Conservation (phyloP, 2,329 filamentous ascomycete species). For the Fusarium bulbicola region DNA sequence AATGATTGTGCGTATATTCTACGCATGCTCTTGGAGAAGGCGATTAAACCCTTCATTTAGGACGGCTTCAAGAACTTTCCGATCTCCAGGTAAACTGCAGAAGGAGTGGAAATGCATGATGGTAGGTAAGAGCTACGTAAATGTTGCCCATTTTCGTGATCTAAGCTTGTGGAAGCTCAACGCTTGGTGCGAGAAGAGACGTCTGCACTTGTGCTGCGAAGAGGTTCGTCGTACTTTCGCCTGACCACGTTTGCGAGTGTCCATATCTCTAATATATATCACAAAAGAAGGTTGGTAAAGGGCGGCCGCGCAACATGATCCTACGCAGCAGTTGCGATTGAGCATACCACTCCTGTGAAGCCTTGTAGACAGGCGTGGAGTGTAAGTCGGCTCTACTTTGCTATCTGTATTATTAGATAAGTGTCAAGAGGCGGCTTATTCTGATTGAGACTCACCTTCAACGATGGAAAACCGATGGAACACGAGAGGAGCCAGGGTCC, state of each 20-base stretch:
- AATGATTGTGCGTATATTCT: fast-evolving
- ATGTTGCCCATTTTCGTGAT: neutral
- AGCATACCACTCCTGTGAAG: neutral
- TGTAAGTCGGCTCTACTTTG: neutral
- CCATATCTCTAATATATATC: neutral
- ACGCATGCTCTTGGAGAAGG: fast-evolving
- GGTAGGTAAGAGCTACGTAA: fast-evolving
- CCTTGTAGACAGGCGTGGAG: neutral
- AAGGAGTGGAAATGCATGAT: too few relatives aligned
- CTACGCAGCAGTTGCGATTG: neutral
- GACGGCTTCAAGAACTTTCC: neutral
- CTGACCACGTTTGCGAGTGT: neutral
- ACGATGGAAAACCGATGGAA: neutral
- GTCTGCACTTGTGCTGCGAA: too few relatives aligned
- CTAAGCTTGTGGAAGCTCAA: neutral
- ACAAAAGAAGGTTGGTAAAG: neutral
- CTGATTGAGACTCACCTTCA: neutral
- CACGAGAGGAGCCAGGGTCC: neutral
- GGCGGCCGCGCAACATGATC: neutral
- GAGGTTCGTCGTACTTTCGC: neutral
- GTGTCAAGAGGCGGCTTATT: neutral
- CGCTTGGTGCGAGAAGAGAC: too few relatives aligned
- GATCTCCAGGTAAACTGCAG: neutral
- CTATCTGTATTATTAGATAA: neutral
- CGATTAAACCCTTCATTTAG: fast-evolving